These are phyloP conservation scores for Colletotrichum euphorbiae DNA, from an alignment of 2,329 filamentous ascomycete species.

Conservation along the genomic window DNA sequence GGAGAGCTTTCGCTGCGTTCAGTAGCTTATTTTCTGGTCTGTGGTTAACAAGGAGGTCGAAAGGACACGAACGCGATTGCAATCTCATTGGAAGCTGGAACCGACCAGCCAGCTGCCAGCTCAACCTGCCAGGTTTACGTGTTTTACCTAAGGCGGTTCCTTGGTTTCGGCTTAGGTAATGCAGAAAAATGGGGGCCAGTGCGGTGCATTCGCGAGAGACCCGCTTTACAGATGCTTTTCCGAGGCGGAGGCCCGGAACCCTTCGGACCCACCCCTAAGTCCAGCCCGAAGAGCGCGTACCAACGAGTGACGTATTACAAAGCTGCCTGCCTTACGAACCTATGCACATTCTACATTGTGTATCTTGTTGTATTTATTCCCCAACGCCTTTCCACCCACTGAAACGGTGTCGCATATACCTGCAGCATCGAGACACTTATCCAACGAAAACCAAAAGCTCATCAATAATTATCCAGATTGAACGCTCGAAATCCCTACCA, in stretches of 20 bases:
- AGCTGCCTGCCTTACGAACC: constrained; percentile 50
- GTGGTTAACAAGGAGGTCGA: constrained; percentile 32
- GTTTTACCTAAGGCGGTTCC: constrained; percentile 14
- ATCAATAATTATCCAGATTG: not conserved
- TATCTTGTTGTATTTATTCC: constrained; percentile 17
- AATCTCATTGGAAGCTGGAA: constrained; percentile 43
- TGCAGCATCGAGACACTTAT: constrained; percentile 42
- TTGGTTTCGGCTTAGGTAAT: constrained; percentile 24
- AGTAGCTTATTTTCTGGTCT: constrained; percentile 19
- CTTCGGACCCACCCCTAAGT: constrained; percentile 22
- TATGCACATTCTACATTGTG: constrained; percentile 20
- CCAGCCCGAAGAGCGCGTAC: not conserved
- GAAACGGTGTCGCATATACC: not conserved
- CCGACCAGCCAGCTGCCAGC: constrained; percentile 8
- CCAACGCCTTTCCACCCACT: not conserved
- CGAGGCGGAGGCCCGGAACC: not conserved
- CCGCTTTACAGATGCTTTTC: constrained; percentile 22
- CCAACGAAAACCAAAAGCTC: not conserved
- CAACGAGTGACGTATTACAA: constrained; percentile 54
- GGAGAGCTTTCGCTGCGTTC: constrained; percentile 28
- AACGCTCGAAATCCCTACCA: not conserved
- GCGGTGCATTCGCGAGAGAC: not conserved
- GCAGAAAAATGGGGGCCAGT: not conserved
- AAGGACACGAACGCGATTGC: constrained; percentile 46
- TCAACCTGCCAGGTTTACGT: not conserved